Conservation (phyloP, 768 basidiomycete species). For the Podaxis sp. region DNA sequence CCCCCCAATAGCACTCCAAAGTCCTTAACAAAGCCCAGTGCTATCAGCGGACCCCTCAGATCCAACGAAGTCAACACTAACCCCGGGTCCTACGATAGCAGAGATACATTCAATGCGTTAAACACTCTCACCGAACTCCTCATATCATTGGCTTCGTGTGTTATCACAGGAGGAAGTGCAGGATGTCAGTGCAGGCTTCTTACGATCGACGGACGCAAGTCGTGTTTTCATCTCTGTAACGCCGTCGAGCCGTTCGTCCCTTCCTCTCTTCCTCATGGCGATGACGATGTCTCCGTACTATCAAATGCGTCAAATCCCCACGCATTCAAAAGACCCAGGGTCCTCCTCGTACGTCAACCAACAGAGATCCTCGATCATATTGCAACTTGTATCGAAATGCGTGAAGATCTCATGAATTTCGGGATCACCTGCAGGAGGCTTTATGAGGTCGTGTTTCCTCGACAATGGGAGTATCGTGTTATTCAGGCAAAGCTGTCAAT, state of each 20-base stretch:
- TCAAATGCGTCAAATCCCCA: neutral
- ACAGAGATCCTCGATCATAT: slow-evolving; percentile 68
- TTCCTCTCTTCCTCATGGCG: slow-evolving; percentile 29
- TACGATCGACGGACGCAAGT: slow-evolving; percentile 50
- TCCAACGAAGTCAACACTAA: slow-evolving; percentile 30
- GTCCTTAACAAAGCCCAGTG: neutral
- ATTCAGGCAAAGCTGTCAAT: slow-evolving; percentile 58
- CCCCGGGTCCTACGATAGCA: slow-evolving; percentile 48
- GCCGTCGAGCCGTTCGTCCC: slow-evolving; percentile 56
- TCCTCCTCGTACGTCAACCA: slow-evolving; percentile 50
- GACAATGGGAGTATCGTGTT: slow-evolving; percentile 62
- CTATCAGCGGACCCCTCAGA: neutral
- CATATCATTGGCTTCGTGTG: slow-evolving; percentile 47
- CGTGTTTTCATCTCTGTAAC: slow-evolving; percentile 56
- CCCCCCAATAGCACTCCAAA: neutral
- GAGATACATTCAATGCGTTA: slow-evolving; percentile 62
- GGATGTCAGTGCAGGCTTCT: slow-evolving; percentile 58
- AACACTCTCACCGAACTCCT: slow-evolving; percentile 54
- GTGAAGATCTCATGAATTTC: slow-evolving; percentile 53
- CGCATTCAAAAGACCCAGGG: neutral
- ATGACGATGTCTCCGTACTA: slow-evolving; percentile 4
- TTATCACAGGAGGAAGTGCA: slow-evolving; percentile 29
- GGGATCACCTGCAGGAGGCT: slow-evolving; percentile 56
- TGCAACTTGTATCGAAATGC: slow-evolving; percentile 50
- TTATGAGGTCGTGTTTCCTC: slow-evolving; percentile 53